These are phyloP conservation scores for Lactifluus piperatus DNA, from an alignment of 768 basidiomycete genomes.

Conservation along the genomic window DNA sequence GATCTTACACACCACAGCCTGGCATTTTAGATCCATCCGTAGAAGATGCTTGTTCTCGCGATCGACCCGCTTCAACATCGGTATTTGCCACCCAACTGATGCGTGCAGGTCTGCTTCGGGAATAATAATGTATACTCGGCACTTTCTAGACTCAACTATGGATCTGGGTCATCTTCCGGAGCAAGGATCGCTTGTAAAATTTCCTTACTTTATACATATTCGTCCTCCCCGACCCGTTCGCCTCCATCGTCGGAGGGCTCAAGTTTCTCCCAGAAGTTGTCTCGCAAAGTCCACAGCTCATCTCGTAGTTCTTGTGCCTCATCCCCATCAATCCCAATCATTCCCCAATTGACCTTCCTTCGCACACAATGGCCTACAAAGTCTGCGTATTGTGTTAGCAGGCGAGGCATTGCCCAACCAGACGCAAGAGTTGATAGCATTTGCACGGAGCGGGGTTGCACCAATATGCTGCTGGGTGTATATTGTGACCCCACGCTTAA, in stretches of 20 bases:
- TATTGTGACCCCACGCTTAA: conserved; percentile 8
- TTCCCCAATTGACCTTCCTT: conserved; percentile 12
- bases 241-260: background rate
- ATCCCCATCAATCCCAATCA: conserved; percentile 11
- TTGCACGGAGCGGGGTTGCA: conserved; percentile 3
- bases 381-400: conserved; percentile 45
- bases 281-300: conserved; percentile 15
- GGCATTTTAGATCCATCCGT: too few relatives aligned
- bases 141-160: background rate
- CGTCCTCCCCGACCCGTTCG: conserved; percentile 7
- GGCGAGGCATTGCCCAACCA: conserved; percentile 30
- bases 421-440: conserved; percentile 31
- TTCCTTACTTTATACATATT: conserved; percentile 3
- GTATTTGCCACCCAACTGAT: too few relatives aligned
- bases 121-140: background rate
- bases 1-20: too few relatives aligned
- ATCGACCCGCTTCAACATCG: too few relatives aligned
- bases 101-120: background rate
- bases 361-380: conserved; percentile 37
- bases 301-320: conserved; percentile 16
- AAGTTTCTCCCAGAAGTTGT: conserved; percentile 11
- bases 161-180: too few relatives aligned
- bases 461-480: conserved; percentile 8
- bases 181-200: background rate
- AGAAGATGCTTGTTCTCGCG: too few relatives aligned